Conservation (phyloP, 2,329 filamentous ascomycete species). For the Blastomyces percursus region DNA sequence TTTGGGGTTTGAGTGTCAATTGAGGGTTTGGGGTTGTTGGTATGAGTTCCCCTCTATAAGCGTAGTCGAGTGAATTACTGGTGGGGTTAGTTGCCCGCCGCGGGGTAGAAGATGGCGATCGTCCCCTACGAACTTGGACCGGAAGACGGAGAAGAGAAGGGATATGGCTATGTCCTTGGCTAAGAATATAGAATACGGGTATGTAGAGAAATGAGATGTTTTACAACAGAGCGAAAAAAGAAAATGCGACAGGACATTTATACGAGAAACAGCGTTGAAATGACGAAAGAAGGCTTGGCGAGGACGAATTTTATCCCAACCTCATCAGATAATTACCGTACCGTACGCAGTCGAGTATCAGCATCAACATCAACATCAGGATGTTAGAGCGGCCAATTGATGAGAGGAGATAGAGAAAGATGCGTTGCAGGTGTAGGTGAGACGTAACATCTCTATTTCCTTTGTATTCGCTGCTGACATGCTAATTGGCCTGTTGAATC, state of each 20-base stretch:
- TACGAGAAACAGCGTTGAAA: background rate
- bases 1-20: background rate
- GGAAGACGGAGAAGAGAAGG: background rate
- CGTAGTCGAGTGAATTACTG: background rate
- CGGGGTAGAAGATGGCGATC: background rate
- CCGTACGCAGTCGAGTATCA: no score
- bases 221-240: background rate
- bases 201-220: background rate
- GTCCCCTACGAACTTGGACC: background rate
- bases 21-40: background rate
- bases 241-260: background rate
- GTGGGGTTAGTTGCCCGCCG: background rate
- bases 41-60: background rate
- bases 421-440: background rate
- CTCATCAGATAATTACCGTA: background rate
- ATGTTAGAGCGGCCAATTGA: background rate
- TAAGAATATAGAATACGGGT: background rate
- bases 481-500: background rate
- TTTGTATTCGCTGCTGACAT: background rate
- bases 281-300: slow-evolving; percentile 1
- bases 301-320: background rate
- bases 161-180: background rate
- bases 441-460: background rate
- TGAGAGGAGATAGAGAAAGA: background rate
- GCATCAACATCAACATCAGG: background rate